A percentile compares a stretch with the other conserved stretches of the same genome.
phyloP scores from a whole-genome alignment of 2,329 filamentous ascomycete genomes.

The Xylaria sp. region DNA sequence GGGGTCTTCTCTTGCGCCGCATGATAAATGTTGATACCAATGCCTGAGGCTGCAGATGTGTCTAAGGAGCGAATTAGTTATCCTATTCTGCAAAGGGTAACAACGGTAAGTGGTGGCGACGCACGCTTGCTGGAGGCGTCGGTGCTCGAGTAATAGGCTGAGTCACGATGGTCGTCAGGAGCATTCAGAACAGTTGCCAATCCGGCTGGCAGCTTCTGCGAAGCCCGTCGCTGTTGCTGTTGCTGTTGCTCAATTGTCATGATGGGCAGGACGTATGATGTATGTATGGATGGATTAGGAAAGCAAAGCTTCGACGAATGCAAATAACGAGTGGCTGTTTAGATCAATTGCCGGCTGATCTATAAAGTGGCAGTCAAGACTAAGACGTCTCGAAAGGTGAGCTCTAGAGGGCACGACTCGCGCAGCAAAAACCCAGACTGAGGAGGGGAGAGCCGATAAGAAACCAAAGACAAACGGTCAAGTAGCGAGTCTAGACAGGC shows the following conservation, averaged over 20 bases:
- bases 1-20: conserved; percentile 56
- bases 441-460: conserved; percentile 1
- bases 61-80: conserved; percentile 32
- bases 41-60: conserved; percentile 43
- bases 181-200: conserved; percentile 48
- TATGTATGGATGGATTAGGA: not conserved
- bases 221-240: conserved; percentile 27
- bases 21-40: conserved; percentile 43
- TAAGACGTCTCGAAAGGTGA: conserved; percentile 5
- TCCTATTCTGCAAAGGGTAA: conserved; percentile 8
- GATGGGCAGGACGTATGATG: not conserved
- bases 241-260: conserved; percentile 36
- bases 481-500: conserved; percentile 22
- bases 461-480: conserved; percentile 6
- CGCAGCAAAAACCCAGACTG: not conserved
- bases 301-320: not conserved
- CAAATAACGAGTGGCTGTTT: not conserved
- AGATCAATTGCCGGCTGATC: conserved; percentile 3
- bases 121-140: conserved; percentile 49
- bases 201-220: conserved; percentile 44
- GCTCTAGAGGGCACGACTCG: conserved; percentile 1
- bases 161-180: conserved; percentile 47
- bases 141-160: conserved; percentile 47
- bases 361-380: conserved; percentile 3
- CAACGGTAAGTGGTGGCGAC: conserved; percentile 23